These are phyloP conservation scores for Botrytis squamosa DNA, from an alignment of 2,329 filamentous ascomycete genomes.

Conservation along the genomic window DNA sequence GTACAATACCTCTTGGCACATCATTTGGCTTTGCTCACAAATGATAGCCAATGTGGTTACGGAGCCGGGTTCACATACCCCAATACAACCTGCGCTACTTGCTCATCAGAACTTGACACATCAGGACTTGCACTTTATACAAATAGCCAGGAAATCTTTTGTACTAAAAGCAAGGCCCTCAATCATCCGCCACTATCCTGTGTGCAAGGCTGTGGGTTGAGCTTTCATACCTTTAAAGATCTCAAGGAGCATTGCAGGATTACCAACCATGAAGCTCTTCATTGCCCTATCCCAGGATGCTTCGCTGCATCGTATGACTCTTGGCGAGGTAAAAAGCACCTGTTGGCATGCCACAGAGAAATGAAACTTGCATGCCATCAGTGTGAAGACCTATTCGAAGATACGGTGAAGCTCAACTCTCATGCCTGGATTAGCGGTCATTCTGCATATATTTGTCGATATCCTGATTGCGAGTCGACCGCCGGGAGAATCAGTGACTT, in stretches of 20 bases:
- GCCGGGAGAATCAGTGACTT: neutral
- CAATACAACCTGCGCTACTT: neutral
- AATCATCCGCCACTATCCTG: neutral
- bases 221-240: neutral
- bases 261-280: neutral
- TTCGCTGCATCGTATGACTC: no score
- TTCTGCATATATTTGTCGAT: neutral
- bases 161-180: neutral
- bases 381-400: neutral
- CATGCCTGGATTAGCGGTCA: rapidly evolving
- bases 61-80: neutral
- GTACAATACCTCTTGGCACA: neutral
- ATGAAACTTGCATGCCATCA: neutral
- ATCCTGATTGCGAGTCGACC: neutral
- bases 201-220: neutral
- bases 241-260: neutral
- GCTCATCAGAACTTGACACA: neutral
- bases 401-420: rapidly evolving
- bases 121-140: neutral
- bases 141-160: neutral
- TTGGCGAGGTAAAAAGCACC: no score
- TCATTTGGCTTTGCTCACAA: neutral
- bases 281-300: neutral
- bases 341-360: rapidly evolving
- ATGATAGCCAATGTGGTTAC: neutral